phyloP scores from a whole-genome alignment of 768 basidiomycete genomes.

The Xanthoconium purpureum region DNA sequence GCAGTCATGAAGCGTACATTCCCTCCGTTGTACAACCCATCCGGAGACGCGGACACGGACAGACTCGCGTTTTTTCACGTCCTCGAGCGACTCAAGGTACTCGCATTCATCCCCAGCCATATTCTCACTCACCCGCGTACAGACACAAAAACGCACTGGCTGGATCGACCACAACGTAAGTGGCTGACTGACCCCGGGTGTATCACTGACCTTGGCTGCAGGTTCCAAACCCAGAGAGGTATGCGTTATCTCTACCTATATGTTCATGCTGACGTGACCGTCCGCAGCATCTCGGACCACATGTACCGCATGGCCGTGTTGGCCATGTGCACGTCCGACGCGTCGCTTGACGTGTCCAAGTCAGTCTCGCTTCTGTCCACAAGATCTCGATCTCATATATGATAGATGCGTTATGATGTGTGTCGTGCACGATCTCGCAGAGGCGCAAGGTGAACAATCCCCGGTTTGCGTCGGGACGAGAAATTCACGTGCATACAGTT shows the following conservation, averaged over 20 bases:
- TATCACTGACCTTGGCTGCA: slow-evolving; percentile 30
- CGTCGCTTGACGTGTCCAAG: slow-evolving; percentile 71
- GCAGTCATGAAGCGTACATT: slow-evolving; percentile 40
- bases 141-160: slow-evolving; percentile 95
- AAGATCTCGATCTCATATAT: not conserved
- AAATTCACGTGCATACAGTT: slow-evolving; percentile 41
- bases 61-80: slow-evolving; percentile 89
- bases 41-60: slow-evolving; percentile 57
- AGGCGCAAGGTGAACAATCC: slow-evolving; percentile 69
- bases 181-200: not conserved
- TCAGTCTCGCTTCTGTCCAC: slow-evolving; percentile 30
- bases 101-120: not conserved
- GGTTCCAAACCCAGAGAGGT: slow-evolving; percentile 88
- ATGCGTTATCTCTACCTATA: not conserved
- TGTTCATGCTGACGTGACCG: not conserved
- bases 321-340: slow-evolving; percentile 80
- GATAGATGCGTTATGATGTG: slow-evolving; percentile 80
- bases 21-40: slow-evolving; percentile 54
- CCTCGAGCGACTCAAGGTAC: slow-evolving; percentile 83
- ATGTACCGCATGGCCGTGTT: slow-evolving; percentile 98
- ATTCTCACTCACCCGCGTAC: not conserved
- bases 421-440: slow-evolving; percentile 92
- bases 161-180: slow-evolving; percentile 76
- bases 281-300: slow-evolving; percentile 82
- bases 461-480: not conserved